phyloP scores from a whole-genome alignment of 257 asterid species.

The Solanum pennellii region DNA sequence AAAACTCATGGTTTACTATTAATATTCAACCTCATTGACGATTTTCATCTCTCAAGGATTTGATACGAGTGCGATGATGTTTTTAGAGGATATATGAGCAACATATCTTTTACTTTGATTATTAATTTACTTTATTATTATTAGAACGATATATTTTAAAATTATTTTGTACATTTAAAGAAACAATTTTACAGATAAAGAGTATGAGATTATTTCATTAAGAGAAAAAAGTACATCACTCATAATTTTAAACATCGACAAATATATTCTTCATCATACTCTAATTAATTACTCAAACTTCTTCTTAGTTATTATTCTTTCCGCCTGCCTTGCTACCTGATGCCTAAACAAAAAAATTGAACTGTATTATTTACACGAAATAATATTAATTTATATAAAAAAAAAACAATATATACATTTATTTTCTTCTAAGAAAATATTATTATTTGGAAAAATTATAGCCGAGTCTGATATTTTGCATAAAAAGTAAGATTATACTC shows the following conservation, averaged over 20 bases:
- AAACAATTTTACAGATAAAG: neutral
- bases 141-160: neutral
- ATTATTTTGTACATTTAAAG: neutral
- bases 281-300: neutral
- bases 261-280: neutral
- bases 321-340: neutral
- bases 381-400: neutral
- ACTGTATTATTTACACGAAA: neutral
- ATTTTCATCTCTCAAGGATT: too few species aligned
- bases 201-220: neutral
- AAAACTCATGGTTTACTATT: neutral
- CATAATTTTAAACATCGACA: neutral
- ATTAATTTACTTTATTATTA: neutral
- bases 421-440: neutral
- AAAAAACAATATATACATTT: neutral
- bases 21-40: neutral
- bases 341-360: neutral
- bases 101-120: neutral
- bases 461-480: neutral
- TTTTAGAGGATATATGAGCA: neutral
- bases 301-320: conserved; percentile 6
- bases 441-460: neutral
- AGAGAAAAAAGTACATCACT: neutral
- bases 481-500: neutral
- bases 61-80: neutral